These are phyloP conservation scores for Hortiboletus rubellus DNA, from an alignment of 1,284 basidiomycete genomes.

Conservation along the genomic window DNA sequence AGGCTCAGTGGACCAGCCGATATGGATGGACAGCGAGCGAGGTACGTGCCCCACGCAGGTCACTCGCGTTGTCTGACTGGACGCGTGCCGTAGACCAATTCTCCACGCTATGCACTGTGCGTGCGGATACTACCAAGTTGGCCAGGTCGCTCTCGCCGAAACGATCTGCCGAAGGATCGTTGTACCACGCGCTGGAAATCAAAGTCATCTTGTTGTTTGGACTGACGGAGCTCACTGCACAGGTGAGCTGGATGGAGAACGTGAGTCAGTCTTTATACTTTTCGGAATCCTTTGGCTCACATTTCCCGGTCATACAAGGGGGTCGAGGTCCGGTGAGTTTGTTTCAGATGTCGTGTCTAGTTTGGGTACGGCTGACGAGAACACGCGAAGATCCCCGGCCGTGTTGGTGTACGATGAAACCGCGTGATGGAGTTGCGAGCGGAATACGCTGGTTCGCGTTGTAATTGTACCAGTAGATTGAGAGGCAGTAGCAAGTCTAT, in stretches of 20 bases:
- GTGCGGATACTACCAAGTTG: constrained; percentile 38
- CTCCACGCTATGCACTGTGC: constrained; percentile 40
- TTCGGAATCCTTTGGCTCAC: not conserved
- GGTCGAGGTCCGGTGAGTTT: constrained; percentile 29
- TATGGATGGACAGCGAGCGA: constrained; percentile 29
- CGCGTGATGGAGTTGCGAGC: constrained; percentile 12
- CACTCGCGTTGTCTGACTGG: not conserved
- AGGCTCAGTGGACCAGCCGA: constrained; percentile 21
- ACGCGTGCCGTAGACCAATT: constrained; percentile 37
- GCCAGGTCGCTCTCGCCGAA: constrained; percentile 21
- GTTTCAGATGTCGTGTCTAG: not conserved
- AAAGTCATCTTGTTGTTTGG: constrained; percentile 47
- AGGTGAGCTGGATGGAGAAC: constrained; percentile 46
- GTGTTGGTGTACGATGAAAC: constrained; percentile 40
- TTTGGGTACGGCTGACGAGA: not conserved
- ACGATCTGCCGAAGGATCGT: constrained; percentile 16
- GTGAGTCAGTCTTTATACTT: constrained; percentile 25
- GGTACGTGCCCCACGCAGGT: constrained; percentile 4
- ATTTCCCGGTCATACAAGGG: constrained; percentile 21
- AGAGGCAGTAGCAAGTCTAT: not conserved
- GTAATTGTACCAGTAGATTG: constrained; percentile 2
- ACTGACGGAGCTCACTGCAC: constrained; percentile 47
- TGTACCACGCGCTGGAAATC: constrained; percentile 39
- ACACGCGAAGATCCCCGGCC: constrained; percentile 36
- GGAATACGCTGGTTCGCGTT: not conserved